Base-by-base conservation (phyloP, 371 early-diverging fungal species). In the Capniomyces stellatus region DNA sequence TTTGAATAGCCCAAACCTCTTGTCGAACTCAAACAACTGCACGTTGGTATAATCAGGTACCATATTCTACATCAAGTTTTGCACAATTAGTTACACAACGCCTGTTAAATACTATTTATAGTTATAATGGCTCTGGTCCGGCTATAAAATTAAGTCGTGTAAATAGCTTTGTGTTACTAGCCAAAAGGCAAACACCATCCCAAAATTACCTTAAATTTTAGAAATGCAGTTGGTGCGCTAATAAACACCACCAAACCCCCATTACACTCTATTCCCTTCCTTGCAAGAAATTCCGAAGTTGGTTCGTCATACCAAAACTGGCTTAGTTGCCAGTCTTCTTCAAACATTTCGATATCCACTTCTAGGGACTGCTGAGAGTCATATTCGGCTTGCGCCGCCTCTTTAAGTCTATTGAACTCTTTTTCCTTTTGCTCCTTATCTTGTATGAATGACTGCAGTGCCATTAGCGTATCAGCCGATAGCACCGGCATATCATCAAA, bases 301-400 rank as follows among this genome's bases (percentile, higher is more conserved):
- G 60, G 66, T 18, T 75, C 75, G 47, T 72, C 65, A 60, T 82
- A 83, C 76, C 82, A 82, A 56, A 82, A 82, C 63, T 82, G 79
- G 25, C 73, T 74, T 54, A 82, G 62, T 67, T 79, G 81, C 83
- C 82, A 83, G 58, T 82, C 79, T 56, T 82, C 83, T 27, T 68
- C 64, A 63, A 83, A 82, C 41, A 63, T 59, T n/a, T 65, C 67
- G 71, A 79, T 79, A 48, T 64, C 58, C 43, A 78, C 48, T 15
- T 64, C 61, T 53, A 73, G 72, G 23, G 63, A 66, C 12, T 60
- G 66, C 54, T 78, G 77, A n/a, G n/a, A n/a, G n/a, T n/a, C n/a
- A n/a, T n/a, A n/a, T n/a, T n/a, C n/a, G n/a, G n/a, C n/a, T n/a
- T n/a, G n/a, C 21, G 77, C 75, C 44, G 67, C 58, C 44, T 66